phyloP scores from a whole-genome alignment of 176 grass and related monocot species.

The Carex parvula region DNA sequence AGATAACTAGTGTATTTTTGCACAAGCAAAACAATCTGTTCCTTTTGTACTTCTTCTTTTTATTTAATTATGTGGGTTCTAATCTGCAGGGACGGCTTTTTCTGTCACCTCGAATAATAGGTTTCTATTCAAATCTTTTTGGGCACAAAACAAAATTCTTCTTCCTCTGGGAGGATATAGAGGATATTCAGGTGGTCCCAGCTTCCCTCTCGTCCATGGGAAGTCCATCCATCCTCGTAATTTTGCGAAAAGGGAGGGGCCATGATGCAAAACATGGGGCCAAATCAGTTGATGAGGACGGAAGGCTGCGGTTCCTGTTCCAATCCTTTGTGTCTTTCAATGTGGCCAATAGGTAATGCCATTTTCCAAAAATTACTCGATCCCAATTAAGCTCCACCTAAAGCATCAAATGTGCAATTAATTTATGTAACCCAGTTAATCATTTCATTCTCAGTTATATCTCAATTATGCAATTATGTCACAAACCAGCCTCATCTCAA shows the following conservation, averaged over 20 bases:
- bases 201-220: constrained; percentile 79
- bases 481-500: too few relatives aligned
- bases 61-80: constrained; percentile 12
- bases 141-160: constrained; percentile 99
- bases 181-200: constrained; percentile 61
- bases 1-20: not conserved
- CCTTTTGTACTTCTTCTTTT: not conserved
- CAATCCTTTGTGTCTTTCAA: constrained; percentile 90
- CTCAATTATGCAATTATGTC: too few relatives aligned
- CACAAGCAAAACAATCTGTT: not conserved
- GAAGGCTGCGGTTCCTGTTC: constrained; percentile 80
- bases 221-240: constrained; percentile 65
- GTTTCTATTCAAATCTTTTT: constrained; percentile 86
- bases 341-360: constrained; percentile 65
- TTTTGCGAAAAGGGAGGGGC: constrained; percentile 76
- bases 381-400: not conserved
- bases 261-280: constrained; percentile 82
- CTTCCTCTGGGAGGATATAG: constrained; percentile 99
- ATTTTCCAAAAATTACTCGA: constrained; percentile 10
- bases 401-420: not conserved
- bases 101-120: constrained; percentile 95
- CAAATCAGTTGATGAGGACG: constrained; percentile 65
- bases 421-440: too few relatives aligned
- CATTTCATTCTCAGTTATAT: too few relatives aligned
- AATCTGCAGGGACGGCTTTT: constrained; percentile 79